Base-by-base conservation (phyloP, 208 protist genomes). In the Leptomonas pyrrhocoris region DNA sequence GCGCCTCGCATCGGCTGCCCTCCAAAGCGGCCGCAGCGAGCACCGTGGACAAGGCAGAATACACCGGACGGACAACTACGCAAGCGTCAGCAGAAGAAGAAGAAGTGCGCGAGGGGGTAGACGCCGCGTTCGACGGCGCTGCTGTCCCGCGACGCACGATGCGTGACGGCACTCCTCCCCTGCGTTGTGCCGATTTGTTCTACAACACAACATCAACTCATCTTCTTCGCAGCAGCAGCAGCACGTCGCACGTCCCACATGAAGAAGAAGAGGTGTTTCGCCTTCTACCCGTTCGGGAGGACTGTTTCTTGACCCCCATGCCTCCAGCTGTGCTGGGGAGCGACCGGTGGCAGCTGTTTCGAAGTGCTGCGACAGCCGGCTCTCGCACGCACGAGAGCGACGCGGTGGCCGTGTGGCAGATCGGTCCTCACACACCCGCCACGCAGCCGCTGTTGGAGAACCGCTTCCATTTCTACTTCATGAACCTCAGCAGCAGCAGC, bases 391-490 rank as follows among this genome's bases (percentile, higher is more conserved):
- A 50, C 2, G 58, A 50, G 0, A 13, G 2, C 6, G 46, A 43
- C n/a, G 2, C 40, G 5, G 60, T 49, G 0, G 48, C 46, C 2
- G 48, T 66, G 46, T 66, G 60, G 60, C 60, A 66, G 21, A 12
- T 66, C 18, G 60, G 60, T 8, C 60, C 60, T 2, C 46, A 18
- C 31, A 31, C 60, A 5, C 43, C 48, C 0, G 60, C 60, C 6
- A 45, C 60, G 0, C 60, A 66, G n/a, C 18, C 60, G 16, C 30
- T 55, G 6, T 7, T 55, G 11, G 19, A 19, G 0, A 55, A 31
- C 48, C 28, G 46, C 1, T 25, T 66, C 27, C 60, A 54, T n/a
- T 2, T 16, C 0, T 66, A 66, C 60, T 66, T 66, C 19, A 34
- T 56, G 48, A 66, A 66, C 40, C 0, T 66, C 13, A 56, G 46